Evolutionary conservation across 1,284 basidiomycete species (phyloP).

Genomic region (Coniophora puteana): DNA sequence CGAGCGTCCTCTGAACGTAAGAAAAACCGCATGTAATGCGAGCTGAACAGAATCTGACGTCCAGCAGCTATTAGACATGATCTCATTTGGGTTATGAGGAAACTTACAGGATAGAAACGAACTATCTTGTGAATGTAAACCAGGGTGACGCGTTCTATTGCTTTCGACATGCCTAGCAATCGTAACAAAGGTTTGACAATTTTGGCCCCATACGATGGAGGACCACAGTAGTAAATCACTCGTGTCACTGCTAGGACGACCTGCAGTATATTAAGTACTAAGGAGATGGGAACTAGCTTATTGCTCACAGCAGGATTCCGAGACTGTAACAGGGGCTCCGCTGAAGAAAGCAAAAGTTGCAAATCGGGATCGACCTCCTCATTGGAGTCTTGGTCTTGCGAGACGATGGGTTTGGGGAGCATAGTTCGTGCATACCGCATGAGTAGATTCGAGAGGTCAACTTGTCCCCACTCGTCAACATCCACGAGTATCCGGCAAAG

Average conservation of each 20-base stretch:
- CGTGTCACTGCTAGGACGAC: slow-evolving; percentile 74
- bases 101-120: slow-evolving; percentile 56
- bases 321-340: slow-evolving; percentile 78
- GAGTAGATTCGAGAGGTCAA: slow-evolving; percentile 76
- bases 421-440: slow-evolving; percentile 82
- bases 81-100: slow-evolving; percentile 2
- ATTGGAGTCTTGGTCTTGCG: slow-evolving; percentile 23
- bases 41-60: slow-evolving; percentile 53
- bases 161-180: slow-evolving; percentile 58
- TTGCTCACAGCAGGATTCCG: slow-evolving; percentile 77
- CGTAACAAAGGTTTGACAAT: slow-evolving; percentile 68
- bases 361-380: slow-evolving; percentile 70
- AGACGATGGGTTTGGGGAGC: slow-evolving; percentile 66
- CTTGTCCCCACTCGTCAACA: slow-evolving; percentile 96
- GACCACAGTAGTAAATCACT: slow-evolving; percentile 72
- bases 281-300: not conserved
- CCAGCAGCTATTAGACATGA: slow-evolving; percentile 4
- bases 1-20: slow-evolving; percentile 64
- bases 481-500: slow-evolving; percentile 85
- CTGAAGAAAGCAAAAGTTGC: slow-evolving; percentile 68
- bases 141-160: slow-evolving; percentile 72
- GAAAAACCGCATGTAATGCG: slow-evolving; percentile 63
- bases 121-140: slow-evolving; percentile 67
- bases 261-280: slow-evolving; percentile 32
- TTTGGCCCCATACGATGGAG: slow-evolving; percentile 50